Evolutionary conservation across 2,329 filamentous ascomycete species (phyloP).

Genomic region (Fusarium odoratissimum): DNA sequence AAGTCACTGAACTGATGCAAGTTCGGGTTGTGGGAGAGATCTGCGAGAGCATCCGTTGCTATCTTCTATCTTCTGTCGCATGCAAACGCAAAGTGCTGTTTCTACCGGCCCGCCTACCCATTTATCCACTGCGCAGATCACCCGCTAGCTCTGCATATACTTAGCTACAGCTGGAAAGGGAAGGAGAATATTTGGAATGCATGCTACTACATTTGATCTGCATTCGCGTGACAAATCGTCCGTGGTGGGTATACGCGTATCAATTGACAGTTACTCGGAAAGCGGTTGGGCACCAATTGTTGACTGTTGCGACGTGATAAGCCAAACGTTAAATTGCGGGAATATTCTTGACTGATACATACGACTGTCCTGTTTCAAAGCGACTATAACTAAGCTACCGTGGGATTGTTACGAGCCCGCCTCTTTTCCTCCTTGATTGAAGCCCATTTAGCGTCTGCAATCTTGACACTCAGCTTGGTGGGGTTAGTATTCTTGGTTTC

Average conservation of each 20-base stretch:
- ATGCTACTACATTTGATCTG: neutral
- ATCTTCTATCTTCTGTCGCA: neutral
- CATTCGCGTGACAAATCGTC: rapidly evolving
- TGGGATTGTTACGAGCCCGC: neutral
- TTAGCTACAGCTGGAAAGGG: neutral
- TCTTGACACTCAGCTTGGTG: constrained; percentile 22
- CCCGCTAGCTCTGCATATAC: neutral
- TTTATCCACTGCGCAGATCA: constrained; percentile 5
- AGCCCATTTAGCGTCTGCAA: constrained; percentile 29
- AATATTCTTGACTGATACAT: neutral
- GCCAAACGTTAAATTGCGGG: rapidly evolving
- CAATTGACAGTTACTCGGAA: neutral
- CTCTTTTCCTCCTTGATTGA: constrained; percentile 26
- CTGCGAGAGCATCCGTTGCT: neutral
- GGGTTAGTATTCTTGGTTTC: constrained; percentile 33
- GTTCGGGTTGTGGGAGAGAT: no score
- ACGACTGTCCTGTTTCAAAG: no score
- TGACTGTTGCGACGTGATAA: rapidly evolving
- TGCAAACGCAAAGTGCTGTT: neutral
- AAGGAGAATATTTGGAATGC: neutral
- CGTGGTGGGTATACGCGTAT: neutral
- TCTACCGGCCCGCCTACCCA: constrained; percentile 10
- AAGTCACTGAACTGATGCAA: neutral
- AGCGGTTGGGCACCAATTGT: neutral
- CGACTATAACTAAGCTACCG: neutral